These are phyloP conservation scores for Leptomonas pyrrhocoris DNA, from an alignment of 208 protist genomes.

Conservation along the genomic window DNA sequence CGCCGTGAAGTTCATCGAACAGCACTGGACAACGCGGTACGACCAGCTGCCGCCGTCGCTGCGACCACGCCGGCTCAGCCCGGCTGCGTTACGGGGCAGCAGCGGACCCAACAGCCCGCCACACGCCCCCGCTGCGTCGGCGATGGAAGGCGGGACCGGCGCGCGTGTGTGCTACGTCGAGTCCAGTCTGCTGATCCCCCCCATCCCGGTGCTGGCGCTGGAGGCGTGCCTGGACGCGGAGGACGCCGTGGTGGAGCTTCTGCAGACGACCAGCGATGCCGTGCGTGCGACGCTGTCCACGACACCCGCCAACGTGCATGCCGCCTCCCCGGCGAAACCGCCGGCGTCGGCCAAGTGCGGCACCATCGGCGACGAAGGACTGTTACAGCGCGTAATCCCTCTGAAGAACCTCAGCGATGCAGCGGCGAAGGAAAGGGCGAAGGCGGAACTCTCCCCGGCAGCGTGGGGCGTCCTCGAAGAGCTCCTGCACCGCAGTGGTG, in stretches of 20 bases:
- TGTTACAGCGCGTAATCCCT: background rate
- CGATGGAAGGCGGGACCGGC: background rate
- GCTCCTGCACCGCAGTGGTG: background rate
- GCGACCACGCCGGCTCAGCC: background rate
- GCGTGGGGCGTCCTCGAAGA: background rate
- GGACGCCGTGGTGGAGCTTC: slow-evolving; percentile 9
- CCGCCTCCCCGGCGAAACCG: too few species aligned
- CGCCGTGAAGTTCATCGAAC: slow-evolving; percentile 19
- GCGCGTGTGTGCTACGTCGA: slow-evolving; percentile 14
- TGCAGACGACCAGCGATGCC: background rate
- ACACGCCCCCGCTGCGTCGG: background rate
- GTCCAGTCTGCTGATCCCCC: slow-evolving; percentile 2
- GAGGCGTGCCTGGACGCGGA: slow-evolving; percentile 4
- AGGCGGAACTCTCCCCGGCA: slow-evolving; percentile 7
- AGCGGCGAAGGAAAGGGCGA: background rate
- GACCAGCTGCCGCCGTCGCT: slow-evolving; percentile 20
- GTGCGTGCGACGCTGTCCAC: background rate
- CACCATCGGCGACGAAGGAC: background rate
- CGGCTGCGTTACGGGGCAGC: background rate
- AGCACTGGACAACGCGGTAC: slow-evolving; percentile 13
- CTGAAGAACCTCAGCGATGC: background rate
- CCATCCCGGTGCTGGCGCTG: slow-evolving; percentile 13
- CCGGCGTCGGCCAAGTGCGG: too few species aligned
- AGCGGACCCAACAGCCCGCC: background rate
- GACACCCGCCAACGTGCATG: too few species aligned